These are phyloP conservation scores for Dacryopinax spathularia DNA, from an alignment of 768 basidiomycete genomes.

Conservation along the genomic window DNA sequence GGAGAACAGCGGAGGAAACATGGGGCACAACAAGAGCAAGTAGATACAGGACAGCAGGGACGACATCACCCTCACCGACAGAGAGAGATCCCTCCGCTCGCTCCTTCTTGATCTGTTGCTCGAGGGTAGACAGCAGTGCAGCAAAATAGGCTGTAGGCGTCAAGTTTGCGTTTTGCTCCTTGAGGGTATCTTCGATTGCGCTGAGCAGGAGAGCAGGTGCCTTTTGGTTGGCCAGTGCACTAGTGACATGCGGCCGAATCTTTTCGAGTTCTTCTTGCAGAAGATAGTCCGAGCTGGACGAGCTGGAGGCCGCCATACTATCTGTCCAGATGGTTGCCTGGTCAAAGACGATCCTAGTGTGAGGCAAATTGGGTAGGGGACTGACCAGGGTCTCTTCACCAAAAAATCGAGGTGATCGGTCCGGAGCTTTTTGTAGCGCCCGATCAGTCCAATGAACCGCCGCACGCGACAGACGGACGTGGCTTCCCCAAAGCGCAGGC, in stretches of 20 bases:
- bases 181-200: slow-evolving; percentile 62
- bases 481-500: not conserved
- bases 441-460: not conserved
- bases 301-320: not conserved
- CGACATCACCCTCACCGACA: slow-evolving; percentile 52
- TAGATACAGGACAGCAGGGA: slow-evolving; percentile 76
- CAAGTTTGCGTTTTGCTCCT: slow-evolving; percentile 50
- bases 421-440: not conserved
- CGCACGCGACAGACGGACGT: not conserved
- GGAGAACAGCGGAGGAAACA: slow-evolving; percentile 66
- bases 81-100: slow-evolving; percentile 25
- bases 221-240: slow-evolving; percentile 74
- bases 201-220: slow-evolving; percentile 70
- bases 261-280: slow-evolving; percentile 42
- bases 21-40: slow-evolving; percentile 63
- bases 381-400: not conserved
- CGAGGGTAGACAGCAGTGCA: slow-evolving; percentile 71
- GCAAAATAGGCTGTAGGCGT: slow-evolving; percentile 89
- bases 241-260: slow-evolving; percentile 73
- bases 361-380: not conserved
- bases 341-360: not conserved
- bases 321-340: not conserved
- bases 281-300: not conserved
- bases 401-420: not conserved
- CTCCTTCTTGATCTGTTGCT: slow-evolving; percentile 52